Evolutionary conservation across 768 basidiomycete species (phyloP).

Genomic region (Sporobolomyces pararoseus): DNA sequence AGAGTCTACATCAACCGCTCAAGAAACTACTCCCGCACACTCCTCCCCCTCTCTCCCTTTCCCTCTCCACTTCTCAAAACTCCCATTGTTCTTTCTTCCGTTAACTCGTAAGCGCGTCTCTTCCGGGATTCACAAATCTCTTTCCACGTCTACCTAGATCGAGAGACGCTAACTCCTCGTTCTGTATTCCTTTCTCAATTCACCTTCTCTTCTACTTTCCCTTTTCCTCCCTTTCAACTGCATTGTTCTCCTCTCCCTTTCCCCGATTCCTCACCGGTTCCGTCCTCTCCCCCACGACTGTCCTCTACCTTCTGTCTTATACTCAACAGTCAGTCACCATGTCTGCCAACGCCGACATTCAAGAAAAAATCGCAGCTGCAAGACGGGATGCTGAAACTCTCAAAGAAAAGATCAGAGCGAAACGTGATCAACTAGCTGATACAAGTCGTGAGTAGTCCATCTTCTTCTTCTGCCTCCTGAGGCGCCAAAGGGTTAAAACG

Average conservation of each 20-base stretch:
- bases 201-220: neutral
- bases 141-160: neutral
- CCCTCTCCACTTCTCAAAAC: neutral
- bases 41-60: neutral
- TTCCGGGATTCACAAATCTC: too few relatives aligned
- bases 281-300: neutral
- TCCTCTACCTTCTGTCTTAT: neutral
- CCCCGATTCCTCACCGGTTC: neutral
- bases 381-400: constrained; percentile 92
- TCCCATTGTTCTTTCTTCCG: too few relatives aligned
- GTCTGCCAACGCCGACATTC: constrained; percentile 42
- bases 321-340: constrained; percentile 6
- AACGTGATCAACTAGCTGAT: constrained; percentile 94
- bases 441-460: constrained; percentile 72
- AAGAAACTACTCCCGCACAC: neutral
- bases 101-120: neutral
- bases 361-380: constrained; percentile 74
- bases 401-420: constrained; percentile 97
- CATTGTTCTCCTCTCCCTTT: neutral
- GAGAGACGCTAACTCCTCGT: neutral
- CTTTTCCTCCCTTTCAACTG: neutral
- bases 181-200: neutral
- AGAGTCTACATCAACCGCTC: too few relatives aligned
- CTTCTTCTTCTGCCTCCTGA: neutral
- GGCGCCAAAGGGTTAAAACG: too few relatives aligned